A percentile compares a stretch with the other conserved stretches of the same genome.
phyloP scores from a whole-genome alignment of 441 rosid species.

The Viola pubescens region DNA sequence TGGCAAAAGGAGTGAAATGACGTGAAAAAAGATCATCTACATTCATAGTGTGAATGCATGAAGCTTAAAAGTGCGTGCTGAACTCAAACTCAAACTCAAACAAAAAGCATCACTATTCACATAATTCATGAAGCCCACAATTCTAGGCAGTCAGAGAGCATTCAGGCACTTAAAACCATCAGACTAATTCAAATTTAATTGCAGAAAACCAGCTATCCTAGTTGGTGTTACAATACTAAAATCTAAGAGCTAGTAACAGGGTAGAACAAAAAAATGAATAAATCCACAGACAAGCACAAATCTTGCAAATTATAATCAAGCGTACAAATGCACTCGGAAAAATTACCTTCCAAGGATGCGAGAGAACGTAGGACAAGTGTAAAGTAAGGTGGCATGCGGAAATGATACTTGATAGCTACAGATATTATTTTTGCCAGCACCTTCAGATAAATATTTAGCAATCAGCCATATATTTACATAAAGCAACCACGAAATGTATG shows the following conservation, averaged over 20 bases:
- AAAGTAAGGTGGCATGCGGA: conserved; percentile 95
- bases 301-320: background rate
- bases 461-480: conserved; percentile 19
- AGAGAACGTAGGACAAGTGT: conserved; percentile 93
- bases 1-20: background rate
- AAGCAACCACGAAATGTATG: conserved; percentile 4
- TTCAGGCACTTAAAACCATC: background rate
- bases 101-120: no score
- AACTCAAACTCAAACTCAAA: background rate
- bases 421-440: conserved; percentile 83
- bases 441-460: conserved; percentile 30
- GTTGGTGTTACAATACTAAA: background rate
- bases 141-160: no score
- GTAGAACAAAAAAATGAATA: background rate
- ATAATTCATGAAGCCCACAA: no score
- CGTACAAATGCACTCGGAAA: background rate
- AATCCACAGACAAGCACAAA: no score
- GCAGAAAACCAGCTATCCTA: background rate
- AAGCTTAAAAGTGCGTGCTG: background rate
- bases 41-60: background rate
- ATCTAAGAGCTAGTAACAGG: background rate
- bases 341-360: conserved; percentile 89
- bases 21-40: background rate
- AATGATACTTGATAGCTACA: conserved; percentile 80
- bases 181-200: conserved; percentile 2